phyloP scores from a whole-genome alignment of 306 rosid genomes.

The Adenanthera pavonina region DNA sequence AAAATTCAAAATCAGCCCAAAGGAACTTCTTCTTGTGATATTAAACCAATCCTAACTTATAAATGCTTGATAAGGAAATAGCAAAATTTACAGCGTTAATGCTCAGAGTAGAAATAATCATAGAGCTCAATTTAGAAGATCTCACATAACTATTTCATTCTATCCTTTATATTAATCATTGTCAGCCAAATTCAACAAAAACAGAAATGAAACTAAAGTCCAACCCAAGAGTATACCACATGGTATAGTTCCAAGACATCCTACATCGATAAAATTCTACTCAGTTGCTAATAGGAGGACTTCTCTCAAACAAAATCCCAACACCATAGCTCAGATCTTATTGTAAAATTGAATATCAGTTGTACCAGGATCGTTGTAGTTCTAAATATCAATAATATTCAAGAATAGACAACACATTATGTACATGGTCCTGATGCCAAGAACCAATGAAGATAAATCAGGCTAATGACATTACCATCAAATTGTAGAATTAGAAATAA shows the following conservation, averaged over 20 bases:
- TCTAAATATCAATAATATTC: not conserved
- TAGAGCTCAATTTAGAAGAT: not conserved
- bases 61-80: not conserved
- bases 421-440: not conserved
- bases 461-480: not conserved
- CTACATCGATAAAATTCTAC: not conserved
- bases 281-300: not conserved
- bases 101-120: not conserved
- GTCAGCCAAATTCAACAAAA: not conserved
- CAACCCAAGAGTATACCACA: not conserved
- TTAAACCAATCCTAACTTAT: not conserved
- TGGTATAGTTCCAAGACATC: not conserved
- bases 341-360: not conserved
- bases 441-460: conserved; percentile 1
- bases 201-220: not conserved
- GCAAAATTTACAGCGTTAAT: not conserved
- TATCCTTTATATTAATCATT: not conserved
- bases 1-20: not conserved
- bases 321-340: not conserved
- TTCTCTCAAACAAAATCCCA: not conserved
- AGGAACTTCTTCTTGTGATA: not conserved
- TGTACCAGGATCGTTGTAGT: not conserved
- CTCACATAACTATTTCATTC: not conserved
- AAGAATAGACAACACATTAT: not conserved
- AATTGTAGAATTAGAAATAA: not conserved